These are phyloP conservation scores for Tillandsia fasciculata DNA, from an alignment of 176 grass and related monocot genomes.

Conservation along the genomic window DNA sequence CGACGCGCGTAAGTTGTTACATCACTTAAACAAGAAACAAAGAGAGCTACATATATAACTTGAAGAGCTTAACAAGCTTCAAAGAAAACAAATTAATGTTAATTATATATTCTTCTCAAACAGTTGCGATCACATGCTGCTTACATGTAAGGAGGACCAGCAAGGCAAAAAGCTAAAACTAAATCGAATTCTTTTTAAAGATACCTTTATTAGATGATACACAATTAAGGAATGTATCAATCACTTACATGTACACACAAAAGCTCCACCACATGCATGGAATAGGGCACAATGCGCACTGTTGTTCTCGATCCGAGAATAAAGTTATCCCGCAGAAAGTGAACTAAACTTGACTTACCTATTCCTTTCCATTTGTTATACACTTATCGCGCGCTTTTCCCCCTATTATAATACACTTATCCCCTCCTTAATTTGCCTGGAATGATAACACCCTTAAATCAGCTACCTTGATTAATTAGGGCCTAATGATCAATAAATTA, in stretches of 20 bases:
- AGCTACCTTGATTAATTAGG: not conserved
- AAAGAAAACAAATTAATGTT: too few species aligned
- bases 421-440: not conserved
- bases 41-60: too few species aligned
- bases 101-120: too few species aligned
- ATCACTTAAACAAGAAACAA: too few species aligned
- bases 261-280: not conserved
- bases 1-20: too few species aligned
- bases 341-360: not conserved
- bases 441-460: not conserved
- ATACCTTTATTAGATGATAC: too few species aligned
- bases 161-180: too few species aligned
- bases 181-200: too few species aligned
- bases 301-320: not conserved
- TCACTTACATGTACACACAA: not conserved
- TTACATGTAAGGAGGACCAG: too few species aligned
- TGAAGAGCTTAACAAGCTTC: too few species aligned
- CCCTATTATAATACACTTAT: not conserved
- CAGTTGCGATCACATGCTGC: too few species aligned
- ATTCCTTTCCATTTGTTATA: not conserved
- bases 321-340: not conserved
- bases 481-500: not conserved
- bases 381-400: not conserved
- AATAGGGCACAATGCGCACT: not conserved
- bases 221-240: too few species aligned